Base-by-base conservation (phyloP, 164 flowering plant genomes). In the Protea cynaroides region DNA sequence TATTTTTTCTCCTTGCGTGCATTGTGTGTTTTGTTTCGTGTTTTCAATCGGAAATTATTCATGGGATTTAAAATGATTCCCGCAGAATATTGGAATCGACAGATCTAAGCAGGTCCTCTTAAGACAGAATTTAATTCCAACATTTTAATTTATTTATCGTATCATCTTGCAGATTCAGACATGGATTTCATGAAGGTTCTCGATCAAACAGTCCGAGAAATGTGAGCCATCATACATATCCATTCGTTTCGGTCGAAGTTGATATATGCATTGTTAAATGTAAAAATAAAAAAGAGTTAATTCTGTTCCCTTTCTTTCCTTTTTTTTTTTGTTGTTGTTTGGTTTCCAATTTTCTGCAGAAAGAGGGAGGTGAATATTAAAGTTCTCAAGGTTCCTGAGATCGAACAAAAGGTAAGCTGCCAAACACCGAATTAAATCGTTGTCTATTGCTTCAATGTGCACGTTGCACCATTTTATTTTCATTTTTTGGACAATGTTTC, bases 321-420 rank as follows among this genome's bases (percentile, higher is more conserved):
- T n/a, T n/a, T n/a, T n/a, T n/a, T n/a, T n/a, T n/a, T n/a, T 46
- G 13, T 46, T 47, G 3, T 12, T 49, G 14, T 49, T 15, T 49
- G 18, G 52, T 49, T 49, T 49, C 34, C 52, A 18, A 15, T 49
- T 18, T 29, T 49, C 17, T 49, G 52, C 52, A 49, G 52, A 49
- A 49, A 53, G 25, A 53, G 25, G 25, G 56, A 53, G 25, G 56
- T 53, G 25, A 53, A 53, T 8, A 53, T 53, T 19, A 53, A 53
- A 53, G 56, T 53, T 25, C 56, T 53, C 7, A 53, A 53, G 18
- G 25, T 53, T 53, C 56, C 56, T 23, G 56, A 53, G 56, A 53
- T 53, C 2, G 56, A 53, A 23, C 56, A 53, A 8, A 53, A 53
- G 25, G 56, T 53, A 49, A 49, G 52, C 14, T 40, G 17, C 6